Base-by-base conservation (phyloP, 805 yeast species). In the Saturnispora gosingensis region DNA sequence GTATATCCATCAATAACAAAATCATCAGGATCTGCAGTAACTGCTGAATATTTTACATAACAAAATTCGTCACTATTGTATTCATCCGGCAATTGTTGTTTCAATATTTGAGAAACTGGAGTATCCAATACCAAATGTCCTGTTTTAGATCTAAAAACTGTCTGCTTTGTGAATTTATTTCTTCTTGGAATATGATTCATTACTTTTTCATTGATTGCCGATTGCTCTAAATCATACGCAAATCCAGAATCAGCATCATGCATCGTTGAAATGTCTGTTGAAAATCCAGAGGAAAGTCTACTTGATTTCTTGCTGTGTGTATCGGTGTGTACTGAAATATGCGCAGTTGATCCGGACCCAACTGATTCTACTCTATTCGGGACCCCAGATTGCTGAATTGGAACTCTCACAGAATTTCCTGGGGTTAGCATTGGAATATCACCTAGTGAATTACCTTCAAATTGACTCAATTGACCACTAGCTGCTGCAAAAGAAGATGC, bases 31-130 rank as follows among this genome's bases (percentile, higher is more conserved):
- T 85, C 90, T 1, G 95, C 76, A 1, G 99, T 93, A 63, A 96
- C 90, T 0, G 99, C 99, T 0, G 98, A 88, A 67, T 93, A 93
- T 58, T 97, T 82, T 97, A 93, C 90, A 68, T 88, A 88, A 15
- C 93, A 83, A 65, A 88, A 93, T 67, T 93, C 99, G 51, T 93
- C 96, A 56, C 84, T 83, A 57, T 88, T 95, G 28, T 49, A 22
- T 46, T 93, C 80, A 59, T 88, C 75, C 4, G 97, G 95, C 51
- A 95, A 70, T 57, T 89, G 90, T 55, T 85, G 82, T 58, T 83
- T 80, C 53, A 93, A 74, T 55, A 90, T 93, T 24, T 89, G 82
- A 13, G 99, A 98, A 46, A 93, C 84, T 3, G 98, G 96, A 61
- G 95, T 91, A 64, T 93, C 97, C 51, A 93, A 74, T 11, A 90